Percentiles rank a stretch among this genome's conserved stretches.
These are phyloP conservation scores for Aureobasidium zeae DNA, from an alignment of 2,329 filamentous ascomycete genomes.

Conservation along the genomic window DNA sequence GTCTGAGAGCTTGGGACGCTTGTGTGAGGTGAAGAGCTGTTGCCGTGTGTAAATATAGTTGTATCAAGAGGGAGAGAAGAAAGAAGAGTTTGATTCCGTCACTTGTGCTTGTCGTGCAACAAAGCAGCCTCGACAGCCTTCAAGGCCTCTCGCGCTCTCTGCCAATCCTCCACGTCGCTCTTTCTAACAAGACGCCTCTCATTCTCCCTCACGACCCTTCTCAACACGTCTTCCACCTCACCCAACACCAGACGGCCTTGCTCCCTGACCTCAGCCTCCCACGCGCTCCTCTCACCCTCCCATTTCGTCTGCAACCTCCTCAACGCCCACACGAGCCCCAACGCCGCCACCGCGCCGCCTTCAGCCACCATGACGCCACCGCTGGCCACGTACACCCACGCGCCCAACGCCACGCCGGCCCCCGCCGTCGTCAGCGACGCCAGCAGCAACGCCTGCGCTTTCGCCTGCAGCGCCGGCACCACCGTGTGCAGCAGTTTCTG, in stretches of 20 bases:
- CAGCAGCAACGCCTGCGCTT: conserved; percentile 48
- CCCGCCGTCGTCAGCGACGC: conserved; percentile 66
- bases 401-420: conserved; percentile 43
- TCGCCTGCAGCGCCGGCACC: conserved; percentile 37
- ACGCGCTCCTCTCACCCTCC: conserved; percentile 44
- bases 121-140: conserved; percentile 37
- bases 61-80: not conserved
- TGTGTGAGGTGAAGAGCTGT: conserved; percentile 12
- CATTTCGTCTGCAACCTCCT: conserved; percentile 51
- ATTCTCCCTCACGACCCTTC: conserved; percentile 37
- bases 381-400: conserved; percentile 46
- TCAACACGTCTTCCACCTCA: conserved; percentile 43
- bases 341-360: conserved; percentile 48
- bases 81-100: too few relatives aligned
- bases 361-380: conserved; percentile 46
- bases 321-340: conserved; percentile 50
- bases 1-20: not conserved
- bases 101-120: too few relatives aligned
- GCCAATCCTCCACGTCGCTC: conserved; percentile 33
- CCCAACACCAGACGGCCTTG: conserved; percentile 48
- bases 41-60: not conserved
- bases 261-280: conserved; percentile 46
- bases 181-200: conserved; percentile 31
- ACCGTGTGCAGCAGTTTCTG: conserved; percentile 34
- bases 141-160: conserved; percentile 37